A percentile compares a stretch with the other conserved stretches of the same genome.
Evolutionary conservation across 1,284 basidiomycete genomes (phyloP).

Genomic region (Leccinum solheimii): DNA sequence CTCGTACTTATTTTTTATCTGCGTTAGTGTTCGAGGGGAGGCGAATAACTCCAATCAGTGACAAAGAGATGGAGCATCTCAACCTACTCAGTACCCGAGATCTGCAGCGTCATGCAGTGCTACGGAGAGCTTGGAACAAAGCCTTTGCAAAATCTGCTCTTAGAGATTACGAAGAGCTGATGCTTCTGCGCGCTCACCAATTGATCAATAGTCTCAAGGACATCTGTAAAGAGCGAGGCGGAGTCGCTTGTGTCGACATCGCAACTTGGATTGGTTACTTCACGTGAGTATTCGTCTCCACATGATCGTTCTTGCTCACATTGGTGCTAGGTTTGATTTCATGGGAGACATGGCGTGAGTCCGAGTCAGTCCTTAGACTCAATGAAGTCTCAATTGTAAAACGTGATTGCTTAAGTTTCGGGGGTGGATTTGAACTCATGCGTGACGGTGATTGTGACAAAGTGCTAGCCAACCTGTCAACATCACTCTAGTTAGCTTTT

Average conservation of each 20-base stretch:
- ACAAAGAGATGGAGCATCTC: constrained; percentile 11
- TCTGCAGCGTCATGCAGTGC: constrained; percentile 37
- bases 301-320: constrained; percentile 4
- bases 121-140: constrained; percentile 44
- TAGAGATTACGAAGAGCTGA: constrained; percentile 40
- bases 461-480: constrained; percentile 21
- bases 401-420: constrained; percentile 20
- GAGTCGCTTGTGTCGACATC: constrained; percentile 13
- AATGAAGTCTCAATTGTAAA: background rate
- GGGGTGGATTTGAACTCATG: constrained; percentile 28
- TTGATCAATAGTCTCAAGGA: constrained; percentile 34
- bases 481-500: constrained; percentile 23
- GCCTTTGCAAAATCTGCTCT: constrained; percentile 41
- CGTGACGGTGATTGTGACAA: constrained; percentile 16
- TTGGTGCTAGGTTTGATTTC: constrained; percentile 23
- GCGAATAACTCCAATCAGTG: constrained; percentile 17
- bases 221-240: constrained; percentile 13
- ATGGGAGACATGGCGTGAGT: constrained; percentile 34
- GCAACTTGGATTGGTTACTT: constrained; percentile 26
- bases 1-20: constrained; percentile 4
- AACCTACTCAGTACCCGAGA: constrained; percentile 36
- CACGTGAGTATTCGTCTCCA: constrained; percentile 12
- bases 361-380: background rate
- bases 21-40: constrained; percentile 24
- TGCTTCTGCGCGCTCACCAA: constrained; percentile 36